Evolutionary conservation across 805 yeast species (phyloP).

Genomic region (Pichia nakasei): DNA sequence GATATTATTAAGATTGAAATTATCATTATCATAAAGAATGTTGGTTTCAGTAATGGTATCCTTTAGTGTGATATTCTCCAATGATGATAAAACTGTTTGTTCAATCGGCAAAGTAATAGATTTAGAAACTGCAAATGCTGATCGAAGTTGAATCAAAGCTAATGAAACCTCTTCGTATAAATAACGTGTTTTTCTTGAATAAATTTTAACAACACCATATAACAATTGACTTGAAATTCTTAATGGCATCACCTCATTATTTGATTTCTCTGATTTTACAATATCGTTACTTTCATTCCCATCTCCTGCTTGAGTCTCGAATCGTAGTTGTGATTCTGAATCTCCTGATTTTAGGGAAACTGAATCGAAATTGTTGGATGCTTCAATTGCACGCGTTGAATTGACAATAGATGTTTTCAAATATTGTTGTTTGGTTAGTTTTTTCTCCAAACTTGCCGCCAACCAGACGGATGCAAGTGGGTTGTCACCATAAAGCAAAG

Average conservation of each 20-base stretch:
- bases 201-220: slow-evolving; percentile 80
- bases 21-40: slow-evolving; percentile 57
- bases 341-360: not conserved
- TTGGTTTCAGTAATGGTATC: slow-evolving; percentile 78
- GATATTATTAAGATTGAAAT: slow-evolving; percentile 31
- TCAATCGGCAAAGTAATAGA: slow-evolving; percentile 51
- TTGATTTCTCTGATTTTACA: not conserved
- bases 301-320: not conserved
- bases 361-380: slow-evolving; percentile 17
- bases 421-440: slow-evolving; percentile 62
- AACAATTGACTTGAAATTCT: slow-evolving; percentile 79
- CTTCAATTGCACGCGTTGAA: slow-evolving; percentile 58
- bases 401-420: slow-evolving; percentile 62
- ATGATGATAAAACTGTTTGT: slow-evolving; percentile 51
- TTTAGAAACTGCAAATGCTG: slow-evolving; percentile 45
- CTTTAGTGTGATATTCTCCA: slow-evolving; percentile 51
- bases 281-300: not conserved
- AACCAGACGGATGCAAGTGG: slow-evolving; percentile 89
- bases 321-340: slow-evolving; percentile 10
- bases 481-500: slow-evolving; percentile 6
- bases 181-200: slow-evolving; percentile 76
- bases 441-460: slow-evolving; percentile 81
- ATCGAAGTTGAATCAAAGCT: slow-evolving; percentile 60
- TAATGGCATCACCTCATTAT: slow-evolving; percentile 57
- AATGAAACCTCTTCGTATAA: slow-evolving; percentile 77